Evolutionary conservation across 2,329 filamentous ascomycete species (phyloP).

Genomic region (Trichoderma sp.): DNA sequence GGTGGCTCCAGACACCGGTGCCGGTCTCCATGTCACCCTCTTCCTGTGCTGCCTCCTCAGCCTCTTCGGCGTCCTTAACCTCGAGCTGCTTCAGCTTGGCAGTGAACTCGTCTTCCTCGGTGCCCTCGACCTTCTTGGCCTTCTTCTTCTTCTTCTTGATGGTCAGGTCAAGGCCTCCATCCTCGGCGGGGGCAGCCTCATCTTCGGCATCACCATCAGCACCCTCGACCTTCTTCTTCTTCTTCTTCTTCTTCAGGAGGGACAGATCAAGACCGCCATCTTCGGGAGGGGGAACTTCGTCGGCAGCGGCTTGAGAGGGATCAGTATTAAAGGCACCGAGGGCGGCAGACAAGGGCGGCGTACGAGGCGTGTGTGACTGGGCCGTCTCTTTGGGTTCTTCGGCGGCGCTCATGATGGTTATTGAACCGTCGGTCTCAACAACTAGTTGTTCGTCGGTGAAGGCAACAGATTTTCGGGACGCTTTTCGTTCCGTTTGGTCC

Average conservation of each 20-base stretch:
- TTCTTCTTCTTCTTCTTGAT: slow-evolving; percentile 85
- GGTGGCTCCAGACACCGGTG: slow-evolving; percentile 87
- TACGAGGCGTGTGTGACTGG: slow-evolving; percentile 74
- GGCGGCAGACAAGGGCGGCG: slow-evolving; percentile 59
- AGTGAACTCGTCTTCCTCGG: slow-evolving; percentile 64
- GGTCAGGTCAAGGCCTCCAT: slow-evolving; percentile 57
- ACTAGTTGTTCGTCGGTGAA: slow-evolving; percentile 87
- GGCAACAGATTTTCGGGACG: slow-evolving; percentile 84
- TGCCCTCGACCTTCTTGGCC: slow-evolving; percentile 60
- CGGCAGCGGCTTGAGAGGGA: slow-evolving; percentile 46
- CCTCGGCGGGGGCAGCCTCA: slow-evolving; percentile 38
- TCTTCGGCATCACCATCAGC: slow-evolving; percentile 49
- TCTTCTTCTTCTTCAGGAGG: slow-evolving; percentile 86
- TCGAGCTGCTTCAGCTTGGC: slow-evolving; percentile 64
- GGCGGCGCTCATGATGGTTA: slow-evolving; percentile 72
- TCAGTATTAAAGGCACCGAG: slow-evolving; percentile 57
- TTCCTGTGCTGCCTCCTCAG: slow-evolving; percentile 51
- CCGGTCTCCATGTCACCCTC: slow-evolving; percentile 82
- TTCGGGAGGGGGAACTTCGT: slow-evolving; percentile 49
- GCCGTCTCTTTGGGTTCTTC: slow-evolving; percentile 79
- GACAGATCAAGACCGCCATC: slow-evolving; percentile 60
- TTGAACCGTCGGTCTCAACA: slow-evolving; percentile 85
- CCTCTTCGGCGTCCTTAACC: slow-evolving; percentile 65
- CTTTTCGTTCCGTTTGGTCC: slow-evolving; percentile 57
- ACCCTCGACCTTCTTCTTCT: slow-evolving; percentile 49